Evolutionary conservation across 768 basidiomycete species (phyloP).

Genomic region (Phanerochaete sordida): DNA sequence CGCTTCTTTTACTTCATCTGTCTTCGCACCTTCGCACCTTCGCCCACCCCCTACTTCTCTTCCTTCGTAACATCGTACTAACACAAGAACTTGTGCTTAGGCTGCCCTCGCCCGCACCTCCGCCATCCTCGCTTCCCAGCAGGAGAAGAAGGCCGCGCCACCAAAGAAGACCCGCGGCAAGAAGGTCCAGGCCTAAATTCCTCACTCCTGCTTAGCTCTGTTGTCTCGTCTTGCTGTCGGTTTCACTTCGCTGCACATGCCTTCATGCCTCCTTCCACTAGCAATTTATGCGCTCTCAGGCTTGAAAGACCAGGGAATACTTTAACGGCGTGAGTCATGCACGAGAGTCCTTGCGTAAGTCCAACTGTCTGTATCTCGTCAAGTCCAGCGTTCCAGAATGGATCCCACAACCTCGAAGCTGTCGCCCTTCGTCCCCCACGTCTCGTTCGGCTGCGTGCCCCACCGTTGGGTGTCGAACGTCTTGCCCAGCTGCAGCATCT

Average conservation of each 20-base stretch:
- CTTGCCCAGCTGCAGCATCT: conserved; percentile 29
- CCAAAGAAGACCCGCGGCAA: conserved; percentile 72
- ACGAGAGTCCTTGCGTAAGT: no score
- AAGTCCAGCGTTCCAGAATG: conserved; percentile 17
- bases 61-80: neutral
- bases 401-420: conserved; percentile 19
- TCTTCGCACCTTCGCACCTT: conserved; percentile 10
- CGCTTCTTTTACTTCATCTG: conserved; percentile 9
- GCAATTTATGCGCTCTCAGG: conserved; percentile 6
- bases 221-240: conserved; percentile 10
- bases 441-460: conserved; percentile 14
- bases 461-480: conserved; percentile 25
- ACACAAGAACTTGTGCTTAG: conserved; percentile 31
- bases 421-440: conserved; percentile 19
- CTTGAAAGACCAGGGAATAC: neutral
- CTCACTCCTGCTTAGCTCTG: neutral
- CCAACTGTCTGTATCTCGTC: no score
- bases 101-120: conserved; percentile 75
- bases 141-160: conserved; percentile 63
- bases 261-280: conserved; percentile 9
- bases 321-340: no score
- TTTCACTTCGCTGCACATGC: conserved; percentile 4
- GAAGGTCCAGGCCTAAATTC: conserved; percentile 38
- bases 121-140: conserved; percentile 65
- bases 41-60: neutral